phyloP scores from a whole-genome alignment of 164 flowering plant genomes.

The Umbilicus rupestris region DNA sequence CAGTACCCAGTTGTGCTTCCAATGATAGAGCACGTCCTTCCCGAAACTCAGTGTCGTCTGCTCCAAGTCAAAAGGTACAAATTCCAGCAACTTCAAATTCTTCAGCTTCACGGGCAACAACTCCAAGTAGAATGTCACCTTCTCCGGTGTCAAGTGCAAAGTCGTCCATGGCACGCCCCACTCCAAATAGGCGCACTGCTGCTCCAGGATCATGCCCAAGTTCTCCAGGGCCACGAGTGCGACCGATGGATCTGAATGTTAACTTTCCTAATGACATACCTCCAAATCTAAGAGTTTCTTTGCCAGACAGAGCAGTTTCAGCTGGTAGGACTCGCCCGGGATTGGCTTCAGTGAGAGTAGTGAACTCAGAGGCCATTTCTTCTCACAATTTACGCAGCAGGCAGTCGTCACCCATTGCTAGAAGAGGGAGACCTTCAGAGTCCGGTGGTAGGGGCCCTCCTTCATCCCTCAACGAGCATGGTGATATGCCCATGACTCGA shows the following conservation, averaged over 20 bases:
- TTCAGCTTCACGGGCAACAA: constrained; percentile 61
- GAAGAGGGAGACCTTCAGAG: constrained; percentile 64
- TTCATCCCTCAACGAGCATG: constrained; percentile 39
- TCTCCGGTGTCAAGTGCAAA: constrained; percentile 33
- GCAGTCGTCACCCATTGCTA: constrained; percentile 55
- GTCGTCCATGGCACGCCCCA: constrained; percentile 39
- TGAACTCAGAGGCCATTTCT: constrained; percentile 33
- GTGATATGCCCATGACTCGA: constrained; percentile 34
- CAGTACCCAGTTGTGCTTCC: constrained; percentile 30
- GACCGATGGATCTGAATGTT: constrained; percentile 55
- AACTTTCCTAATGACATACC: constrained; percentile 87
- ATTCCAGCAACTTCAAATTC: constrained; percentile 42
- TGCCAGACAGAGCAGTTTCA: constrained; percentile 83
- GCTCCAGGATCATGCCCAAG: constrained; percentile 61
- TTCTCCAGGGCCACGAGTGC: constrained; percentile 65
- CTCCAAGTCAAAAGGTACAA: constrained; percentile 68
- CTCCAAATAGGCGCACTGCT: constrained; percentile 40
- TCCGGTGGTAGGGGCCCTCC: constrained; percentile 32
- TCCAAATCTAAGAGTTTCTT: constrained; percentile 77
- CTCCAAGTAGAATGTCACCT: constrained; percentile 64
- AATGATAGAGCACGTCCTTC: constrained; percentile 43
- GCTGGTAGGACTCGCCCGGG: constrained; percentile 88
- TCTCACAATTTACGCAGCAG: constrained; percentile 35
- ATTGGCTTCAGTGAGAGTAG: constrained; percentile 37
- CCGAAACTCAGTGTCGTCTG: constrained; percentile 66